phyloP scores from a whole-genome alignment of 164 flowering plant species.

The Saururus chinensis region DNA sequence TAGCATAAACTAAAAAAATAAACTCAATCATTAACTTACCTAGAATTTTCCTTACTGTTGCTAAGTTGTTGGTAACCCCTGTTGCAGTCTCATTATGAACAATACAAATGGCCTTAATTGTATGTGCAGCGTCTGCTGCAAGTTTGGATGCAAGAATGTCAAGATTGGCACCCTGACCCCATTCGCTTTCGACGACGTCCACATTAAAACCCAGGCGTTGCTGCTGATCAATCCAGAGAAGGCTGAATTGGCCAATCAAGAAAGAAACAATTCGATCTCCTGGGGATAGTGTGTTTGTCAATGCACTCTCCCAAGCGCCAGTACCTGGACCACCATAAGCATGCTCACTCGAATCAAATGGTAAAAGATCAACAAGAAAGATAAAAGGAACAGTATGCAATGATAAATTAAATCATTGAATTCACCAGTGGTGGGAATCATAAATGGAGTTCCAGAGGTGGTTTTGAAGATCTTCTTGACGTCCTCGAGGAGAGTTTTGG shows the following conservation, averaged over 20 bases:
- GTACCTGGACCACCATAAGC: conserved; percentile 41
- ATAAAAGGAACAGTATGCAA: neutral
- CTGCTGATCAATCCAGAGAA: conserved; percentile 98
- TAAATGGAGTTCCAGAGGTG: conserved; percentile 74
- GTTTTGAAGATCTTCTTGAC: conserved; percentile 96
- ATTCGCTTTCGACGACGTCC: conserved; percentile 88
- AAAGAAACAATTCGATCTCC: conserved; percentile 81
- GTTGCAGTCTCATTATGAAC: conserved; percentile 97
- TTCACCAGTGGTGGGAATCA: conserved; percentile 89
- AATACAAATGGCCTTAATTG: conserved; percentile 90
- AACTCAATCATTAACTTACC: conserved; percentile 31
- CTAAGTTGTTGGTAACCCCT: conserved; percentile 91
- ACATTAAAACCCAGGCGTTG: conserved; percentile 85
- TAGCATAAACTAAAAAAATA: neutral
- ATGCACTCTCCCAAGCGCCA: conserved; percentile 99
- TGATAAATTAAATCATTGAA: neutral
- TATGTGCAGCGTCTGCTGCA: conserved; percentile 67
- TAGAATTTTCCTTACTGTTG: conserved; percentile 66
- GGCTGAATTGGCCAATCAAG: conserved; percentile 90
- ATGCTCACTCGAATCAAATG: neutral
- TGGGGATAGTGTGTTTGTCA: conserved; percentile 90
- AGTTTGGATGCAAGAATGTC: conserved; percentile 70
- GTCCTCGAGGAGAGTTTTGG: conserved; percentile 81
- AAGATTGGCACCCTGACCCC: conserved; percentile 93
- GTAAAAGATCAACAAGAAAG: neutral